phyloP scores from a whole-genome alignment of 495 filamentous ascomycete genomes.

The Xylaria longipes region DNA sequence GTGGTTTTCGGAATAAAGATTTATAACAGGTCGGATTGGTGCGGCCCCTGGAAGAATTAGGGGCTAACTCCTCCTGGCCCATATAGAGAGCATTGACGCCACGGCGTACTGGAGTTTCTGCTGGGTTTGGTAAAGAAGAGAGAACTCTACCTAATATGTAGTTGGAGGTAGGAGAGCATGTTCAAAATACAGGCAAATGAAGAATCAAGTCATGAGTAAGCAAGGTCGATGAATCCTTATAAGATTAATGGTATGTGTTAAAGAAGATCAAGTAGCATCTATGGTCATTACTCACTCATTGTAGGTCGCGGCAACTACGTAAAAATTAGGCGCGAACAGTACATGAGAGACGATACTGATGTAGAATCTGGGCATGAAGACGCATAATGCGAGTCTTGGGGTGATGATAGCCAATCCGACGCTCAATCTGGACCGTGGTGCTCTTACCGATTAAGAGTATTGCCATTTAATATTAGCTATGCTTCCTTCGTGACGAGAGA shows the following conservation, averaged over 20 bases:
- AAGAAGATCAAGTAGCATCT: not conserved
- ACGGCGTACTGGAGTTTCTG: conserved; percentile 14
- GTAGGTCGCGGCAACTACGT: not conserved
- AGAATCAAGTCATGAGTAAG: not conserved
- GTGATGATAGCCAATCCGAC: not conserved
- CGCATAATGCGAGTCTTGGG: not conserved
- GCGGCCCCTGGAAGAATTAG: not conserved
- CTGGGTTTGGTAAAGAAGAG: conserved; percentile 10
- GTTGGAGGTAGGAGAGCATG: conserved; percentile 1
- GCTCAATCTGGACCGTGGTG: not conserved
- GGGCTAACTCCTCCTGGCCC: not conserved
- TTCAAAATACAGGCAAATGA: not conserved
- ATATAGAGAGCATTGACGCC: conserved; percentile 18
- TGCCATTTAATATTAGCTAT: not conserved
- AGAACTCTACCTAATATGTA: conserved; percentile 4
- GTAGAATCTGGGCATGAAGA: not conserved
- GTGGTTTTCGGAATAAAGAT: not conserved
- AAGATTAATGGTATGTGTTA: not conserved
- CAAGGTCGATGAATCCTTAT: not conserved
- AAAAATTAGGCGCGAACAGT: not conserved
- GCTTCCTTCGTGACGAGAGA: not conserved
- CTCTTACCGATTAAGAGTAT: not conserved
- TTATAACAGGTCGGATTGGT: not conserved
- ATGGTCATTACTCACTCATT: not conserved
- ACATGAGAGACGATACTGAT: not conserved